These are phyloP conservation scores for Solanum peruvianum DNA, from an alignment of 257 asterid genomes.

Conservation along the genomic window DNA sequence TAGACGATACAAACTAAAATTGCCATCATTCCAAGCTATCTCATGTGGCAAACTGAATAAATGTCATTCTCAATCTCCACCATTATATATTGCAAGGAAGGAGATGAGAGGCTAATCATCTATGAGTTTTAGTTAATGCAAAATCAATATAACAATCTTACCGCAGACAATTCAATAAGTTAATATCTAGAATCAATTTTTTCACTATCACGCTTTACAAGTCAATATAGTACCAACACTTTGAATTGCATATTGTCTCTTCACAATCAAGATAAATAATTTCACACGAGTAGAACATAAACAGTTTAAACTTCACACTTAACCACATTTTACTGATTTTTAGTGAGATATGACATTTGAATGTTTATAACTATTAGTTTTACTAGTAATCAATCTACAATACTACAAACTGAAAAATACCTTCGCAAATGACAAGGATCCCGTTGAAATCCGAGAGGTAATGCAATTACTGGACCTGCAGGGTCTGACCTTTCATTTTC, in stretches of 20 bases:
- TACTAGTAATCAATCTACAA: not conserved
- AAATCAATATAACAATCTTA: not conserved
- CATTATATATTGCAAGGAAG: too few relatives aligned
- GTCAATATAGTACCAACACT: not conserved
- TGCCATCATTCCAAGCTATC: too few relatives aligned
- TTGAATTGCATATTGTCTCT: not conserved
- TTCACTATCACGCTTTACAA: not conserved
- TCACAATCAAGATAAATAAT: not conserved
- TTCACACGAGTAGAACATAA: not conserved
- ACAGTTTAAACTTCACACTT: not conserved
- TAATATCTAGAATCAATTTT: not conserved
- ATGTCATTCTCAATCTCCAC: too few relatives aligned
- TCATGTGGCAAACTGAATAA: too few relatives aligned
- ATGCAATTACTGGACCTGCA: constrained; percentile 62
- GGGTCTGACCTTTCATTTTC: constrained; percentile 63
- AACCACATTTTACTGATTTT: not conserved
- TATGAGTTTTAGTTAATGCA: too few relatives aligned
- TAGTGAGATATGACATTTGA: not conserved
- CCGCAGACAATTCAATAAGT: not conserved
- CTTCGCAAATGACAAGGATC: constrained; percentile 92
- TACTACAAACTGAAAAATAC: constrained; percentile 15
- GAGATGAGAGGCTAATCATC: too few relatives aligned
- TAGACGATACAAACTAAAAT: too few relatives aligned
- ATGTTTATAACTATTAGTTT: not conserved
- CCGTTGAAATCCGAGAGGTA: constrained; percentile 61